These are phyloP conservation scores for Aegilops sharonensis DNA, from an alignment of 176 grass and related monocot species.

Conservation along the genomic window DNA sequence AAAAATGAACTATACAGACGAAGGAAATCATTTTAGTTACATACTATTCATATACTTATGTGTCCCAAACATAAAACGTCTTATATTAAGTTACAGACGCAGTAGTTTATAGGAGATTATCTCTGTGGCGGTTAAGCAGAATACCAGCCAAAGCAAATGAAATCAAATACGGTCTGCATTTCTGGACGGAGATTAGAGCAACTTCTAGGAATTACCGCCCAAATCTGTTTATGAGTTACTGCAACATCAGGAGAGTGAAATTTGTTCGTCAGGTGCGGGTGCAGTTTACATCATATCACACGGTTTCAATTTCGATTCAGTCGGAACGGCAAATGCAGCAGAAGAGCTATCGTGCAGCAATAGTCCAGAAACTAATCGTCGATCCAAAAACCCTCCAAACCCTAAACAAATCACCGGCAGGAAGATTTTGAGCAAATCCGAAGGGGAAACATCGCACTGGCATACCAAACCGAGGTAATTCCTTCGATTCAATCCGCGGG, in stretches of 20 bases:
- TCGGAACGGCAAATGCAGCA: neutral
- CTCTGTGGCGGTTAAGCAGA: neutral
- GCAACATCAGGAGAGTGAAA: neutral
- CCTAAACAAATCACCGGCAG: neutral
- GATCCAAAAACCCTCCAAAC: constrained; percentile 14
- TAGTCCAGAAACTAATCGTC: neutral
- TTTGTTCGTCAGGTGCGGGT: neutral
- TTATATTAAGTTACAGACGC: no score
- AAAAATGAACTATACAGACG: neutral
- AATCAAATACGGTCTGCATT: neutral
- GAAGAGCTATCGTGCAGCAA: neutral
- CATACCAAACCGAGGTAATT: neutral
- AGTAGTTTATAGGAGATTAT: neutral
- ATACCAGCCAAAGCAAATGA: neutral
- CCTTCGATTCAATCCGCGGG: neutral
- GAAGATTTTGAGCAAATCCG: neutral
- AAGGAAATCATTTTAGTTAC: neutral
- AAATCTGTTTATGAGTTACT: neutral
- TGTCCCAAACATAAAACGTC: neutral
- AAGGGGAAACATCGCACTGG: neutral
- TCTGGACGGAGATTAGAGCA: neutral
- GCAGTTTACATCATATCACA: neutral
- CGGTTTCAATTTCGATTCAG: neutral
- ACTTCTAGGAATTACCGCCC: neutral
- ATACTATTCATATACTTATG: neutral